phyloP scores from a whole-genome alignment of 2,329 filamentous ascomycete species.

The Aspergillus novoparasiticus region DNA sequence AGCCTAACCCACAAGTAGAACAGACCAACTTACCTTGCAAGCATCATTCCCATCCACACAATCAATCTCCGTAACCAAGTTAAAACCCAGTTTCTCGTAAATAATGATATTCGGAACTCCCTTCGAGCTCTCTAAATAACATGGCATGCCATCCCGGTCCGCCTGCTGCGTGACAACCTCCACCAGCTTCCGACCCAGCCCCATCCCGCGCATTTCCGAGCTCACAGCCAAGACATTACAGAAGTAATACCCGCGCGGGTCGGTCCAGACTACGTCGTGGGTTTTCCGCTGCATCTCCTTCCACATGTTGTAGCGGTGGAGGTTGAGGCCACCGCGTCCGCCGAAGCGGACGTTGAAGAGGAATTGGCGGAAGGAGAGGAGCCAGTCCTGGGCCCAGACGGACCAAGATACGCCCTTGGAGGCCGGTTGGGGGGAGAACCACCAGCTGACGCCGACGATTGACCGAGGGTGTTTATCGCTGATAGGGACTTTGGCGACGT shows the following conservation, averaged over 20 bases:
- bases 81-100: conserved; percentile 71
- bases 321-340: conserved; percentile 68
- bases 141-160: conserved; percentile 64
- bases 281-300: conserved; percentile 66
- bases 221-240: conserved; percentile 74
- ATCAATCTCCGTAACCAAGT: conserved; percentile 64
- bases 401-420: conserved; percentile 59
- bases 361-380: conserved; percentile 67
- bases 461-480: conserved; percentile 35
- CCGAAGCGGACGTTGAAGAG: conserved; percentile 66
- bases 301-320: conserved; percentile 72
- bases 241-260: conserved; percentile 71
- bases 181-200: conserved; percentile 67
- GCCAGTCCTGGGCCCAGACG: conserved; percentile 65
- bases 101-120: conserved; percentile 70
- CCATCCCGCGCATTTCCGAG: conserved; percentile 66
- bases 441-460: conserved; percentile 72
- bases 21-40: conserved; percentile 48
- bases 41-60: conserved; percentile 64
- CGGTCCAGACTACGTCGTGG: conserved; percentile 65
- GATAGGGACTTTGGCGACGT: conserved; percentile 66
- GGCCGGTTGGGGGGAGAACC: conserved; percentile 61
- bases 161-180: conserved; percentile 64
- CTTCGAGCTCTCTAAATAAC: conserved; percentile 72
- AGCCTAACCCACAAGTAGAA: conserved; percentile 4